phyloP scores from a whole-genome alignment of 495 filamentous ascomycete genomes.

The Sphaerosporella brunnea region DNA sequence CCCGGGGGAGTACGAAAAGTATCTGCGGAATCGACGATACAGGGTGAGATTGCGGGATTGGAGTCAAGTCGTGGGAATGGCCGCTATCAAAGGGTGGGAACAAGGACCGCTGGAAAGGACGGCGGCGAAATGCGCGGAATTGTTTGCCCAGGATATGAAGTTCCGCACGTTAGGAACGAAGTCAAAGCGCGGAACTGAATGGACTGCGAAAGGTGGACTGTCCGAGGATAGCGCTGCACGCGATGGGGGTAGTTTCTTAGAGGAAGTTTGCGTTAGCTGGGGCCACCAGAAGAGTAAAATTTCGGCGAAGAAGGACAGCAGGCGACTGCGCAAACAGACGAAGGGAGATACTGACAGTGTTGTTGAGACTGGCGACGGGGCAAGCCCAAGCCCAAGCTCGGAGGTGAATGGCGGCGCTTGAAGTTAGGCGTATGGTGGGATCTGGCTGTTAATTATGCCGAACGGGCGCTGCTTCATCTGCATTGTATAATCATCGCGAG shows the following conservation, averaged over 20 bases:
- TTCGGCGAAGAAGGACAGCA: neutral
- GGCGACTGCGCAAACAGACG: neutral
- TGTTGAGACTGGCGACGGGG: neutral
- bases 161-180: constrained; percentile 1
- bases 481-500: too few relatives aligned
- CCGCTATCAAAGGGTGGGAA: constrained; percentile 2
- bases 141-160: constrained; percentile 5
- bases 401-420: too few relatives aligned
- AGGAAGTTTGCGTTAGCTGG: neutral
- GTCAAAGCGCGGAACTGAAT: neutral
- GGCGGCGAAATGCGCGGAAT: constrained; percentile 1
- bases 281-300: neutral
- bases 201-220: constrained; percentile 1
- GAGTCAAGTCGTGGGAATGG: constrained; percentile 3
- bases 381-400: neutral
- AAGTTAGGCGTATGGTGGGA: too few relatives aligned
- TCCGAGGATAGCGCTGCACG: neutral
- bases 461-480: too few relatives aligned
- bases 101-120: neutral
- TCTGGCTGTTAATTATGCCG: too few relatives aligned
- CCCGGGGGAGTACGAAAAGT: neutral
- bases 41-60: neutral
- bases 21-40: neutral
- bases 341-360: too few relatives aligned
- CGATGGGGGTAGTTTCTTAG: neutral